These are phyloP conservation scores for Huntiella decipiens DNA, from an alignment of 2,329 filamentous ascomycete genomes.

Conservation along the genomic window DNA sequence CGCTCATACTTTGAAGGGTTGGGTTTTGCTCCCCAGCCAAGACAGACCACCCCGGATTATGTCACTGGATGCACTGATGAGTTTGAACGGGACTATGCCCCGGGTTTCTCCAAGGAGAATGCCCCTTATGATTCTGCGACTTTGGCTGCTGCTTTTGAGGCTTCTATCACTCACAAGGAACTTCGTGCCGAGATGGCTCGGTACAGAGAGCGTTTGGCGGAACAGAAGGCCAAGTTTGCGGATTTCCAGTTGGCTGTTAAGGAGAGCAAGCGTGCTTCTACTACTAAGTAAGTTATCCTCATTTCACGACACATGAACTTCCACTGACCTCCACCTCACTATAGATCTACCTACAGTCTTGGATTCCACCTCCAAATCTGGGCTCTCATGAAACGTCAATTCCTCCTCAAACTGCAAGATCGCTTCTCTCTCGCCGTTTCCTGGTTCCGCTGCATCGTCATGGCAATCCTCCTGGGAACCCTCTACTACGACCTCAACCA, in stretches of 20 bases:
- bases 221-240: conserved; percentile 48
- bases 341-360: conserved; percentile 35
- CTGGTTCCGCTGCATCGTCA: conserved; percentile 48
- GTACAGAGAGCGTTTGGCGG: conserved; percentile 45
- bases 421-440: conserved; percentile 56
- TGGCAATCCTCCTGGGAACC: conserved; percentile 63
- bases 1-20: conserved; percentile 57
- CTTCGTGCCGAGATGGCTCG: conserved; percentile 46
- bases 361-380: conserved; percentile 70
- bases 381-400: conserved; percentile 69
- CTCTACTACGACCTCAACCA: conserved; percentile 54
- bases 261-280: conserved; percentile 60
- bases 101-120: conserved; percentile 44
- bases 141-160: conserved; percentile 49
- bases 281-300: conserved; percentile 27
- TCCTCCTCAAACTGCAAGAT: conserved; percentile 71
- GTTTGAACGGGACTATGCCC: conserved; percentile 61
- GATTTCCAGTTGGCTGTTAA: conserved; percentile 59
- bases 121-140: conserved; percentile 49
- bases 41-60: conserved; percentile 68
- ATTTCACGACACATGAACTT: neutral
- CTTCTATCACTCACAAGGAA: conserved; percentile 37
- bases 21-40: conserved; percentile 54
- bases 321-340: neutral
- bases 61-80: conserved; percentile 66